These are phyloP conservation scores for Cicer bijugum DNA, from an alignment of 306 rosid species.

Conservation along the genomic window DNA sequence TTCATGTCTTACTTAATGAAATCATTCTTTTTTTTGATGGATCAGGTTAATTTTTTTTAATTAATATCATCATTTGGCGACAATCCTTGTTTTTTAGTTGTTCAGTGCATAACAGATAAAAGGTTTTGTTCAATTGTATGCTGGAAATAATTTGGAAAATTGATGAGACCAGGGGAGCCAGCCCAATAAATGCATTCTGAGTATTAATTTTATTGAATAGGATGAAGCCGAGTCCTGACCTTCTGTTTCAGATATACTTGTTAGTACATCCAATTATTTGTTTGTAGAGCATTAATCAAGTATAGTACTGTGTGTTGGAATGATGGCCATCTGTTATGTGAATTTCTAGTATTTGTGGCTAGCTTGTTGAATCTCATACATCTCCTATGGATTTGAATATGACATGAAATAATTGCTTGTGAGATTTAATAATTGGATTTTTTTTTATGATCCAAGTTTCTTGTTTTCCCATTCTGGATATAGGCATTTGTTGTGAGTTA, in stretches of 20 bases:
- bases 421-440: not conserved
- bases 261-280: conserved; percentile 19
- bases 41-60: not conserved
- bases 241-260: conserved; percentile 33
- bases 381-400: conserved; percentile 23
- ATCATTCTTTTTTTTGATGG: not conserved
- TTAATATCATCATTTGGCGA: not conserved
- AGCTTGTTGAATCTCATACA: conserved; percentile 2
- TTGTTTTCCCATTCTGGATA: conserved; percentile 25
- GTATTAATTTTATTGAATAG: not conserved
- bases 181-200: conserved; percentile 14
- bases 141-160: conserved; percentile 9
- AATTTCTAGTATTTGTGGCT: conserved; percentile 13
- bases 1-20: not conserved
- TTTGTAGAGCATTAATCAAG: conserved; percentile 12
- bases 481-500: not conserved
- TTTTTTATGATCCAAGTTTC: not conserved
- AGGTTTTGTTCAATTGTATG: conserved; percentile 21
- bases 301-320: conserved; percentile 25
- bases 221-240: conserved; percentile 7
- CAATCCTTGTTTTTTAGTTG: conserved; percentile 31
- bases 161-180: not conserved
- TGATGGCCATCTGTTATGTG: conserved; percentile 16
- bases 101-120: conserved; percentile 1
- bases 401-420: not conserved